These are phyloP conservation scores for Physaria fendleri DNA, from an alignment of 345 rosid genomes.

Conservation along the genomic window DNA sequence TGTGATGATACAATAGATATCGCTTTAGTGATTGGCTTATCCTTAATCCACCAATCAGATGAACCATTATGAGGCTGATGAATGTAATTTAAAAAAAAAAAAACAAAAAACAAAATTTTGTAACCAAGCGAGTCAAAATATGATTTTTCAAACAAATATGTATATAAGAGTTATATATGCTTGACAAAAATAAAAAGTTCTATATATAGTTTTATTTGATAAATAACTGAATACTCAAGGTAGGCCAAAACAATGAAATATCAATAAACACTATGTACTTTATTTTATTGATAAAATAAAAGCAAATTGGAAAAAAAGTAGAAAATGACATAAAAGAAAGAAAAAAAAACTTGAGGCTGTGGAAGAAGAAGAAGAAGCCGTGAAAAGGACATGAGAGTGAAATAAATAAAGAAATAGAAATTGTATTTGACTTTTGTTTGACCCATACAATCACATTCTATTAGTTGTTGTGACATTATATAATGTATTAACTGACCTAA, in stretches of 20 bases:
- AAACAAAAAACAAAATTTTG: neutral
- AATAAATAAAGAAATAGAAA: slow-evolving; percentile 23
- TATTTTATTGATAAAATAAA: slow-evolving; percentile 12
- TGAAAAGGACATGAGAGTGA: slow-evolving; percentile 26
- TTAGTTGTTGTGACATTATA: neutral
- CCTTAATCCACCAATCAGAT: slow-evolving; percentile 30
- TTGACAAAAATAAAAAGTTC: too few species aligned
- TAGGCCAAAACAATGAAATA: slow-evolving; percentile 19
- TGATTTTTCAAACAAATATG: neutral
- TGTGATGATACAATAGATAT: slow-evolving; percentile 8
- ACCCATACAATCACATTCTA: slow-evolving; percentile 26
- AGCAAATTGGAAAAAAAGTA: slow-evolving; percentile 16
- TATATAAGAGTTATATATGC: too few species aligned
- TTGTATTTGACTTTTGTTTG: slow-evolving; percentile 27
- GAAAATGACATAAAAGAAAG: neutral
- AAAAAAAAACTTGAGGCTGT: neutral
- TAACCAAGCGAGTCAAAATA: neutral
- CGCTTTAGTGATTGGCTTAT: slow-evolving; percentile 29
- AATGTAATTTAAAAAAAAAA: neutral
- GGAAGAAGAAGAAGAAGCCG: slow-evolving; percentile 23
- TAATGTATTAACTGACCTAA: neutral
- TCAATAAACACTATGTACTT: slow-evolving; percentile 6
- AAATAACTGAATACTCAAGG: slow-evolving; percentile 7
- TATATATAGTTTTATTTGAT: neutral
- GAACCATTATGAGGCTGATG: slow-evolving; percentile 12